These are phyloP conservation scores for Kalmusia sp. DNA, from an alignment of 2,329 filamentous ascomycete species.

Conservation along the genomic window DNA sequence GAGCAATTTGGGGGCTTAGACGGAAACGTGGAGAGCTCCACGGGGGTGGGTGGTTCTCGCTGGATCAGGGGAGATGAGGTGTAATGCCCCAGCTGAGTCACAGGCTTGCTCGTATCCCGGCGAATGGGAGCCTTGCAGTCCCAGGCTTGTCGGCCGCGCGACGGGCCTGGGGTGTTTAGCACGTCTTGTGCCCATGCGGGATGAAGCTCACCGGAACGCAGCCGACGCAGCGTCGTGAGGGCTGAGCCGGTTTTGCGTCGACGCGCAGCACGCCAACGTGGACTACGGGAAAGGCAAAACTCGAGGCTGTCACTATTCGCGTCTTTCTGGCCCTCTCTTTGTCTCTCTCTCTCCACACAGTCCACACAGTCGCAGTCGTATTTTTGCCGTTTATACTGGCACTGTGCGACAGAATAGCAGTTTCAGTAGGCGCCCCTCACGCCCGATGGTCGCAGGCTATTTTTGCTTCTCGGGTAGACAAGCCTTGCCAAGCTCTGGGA, in stretches of 20 bases:
- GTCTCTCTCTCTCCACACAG: too few species aligned
- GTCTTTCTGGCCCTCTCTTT: not conserved
- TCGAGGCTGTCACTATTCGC: not conserved
- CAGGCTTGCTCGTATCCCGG: constrained; percentile 32
- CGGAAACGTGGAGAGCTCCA: constrained; percentile 30
- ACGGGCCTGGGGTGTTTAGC: constrained; percentile 21
- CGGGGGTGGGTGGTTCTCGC: constrained; percentile 24
- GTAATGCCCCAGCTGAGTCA: constrained; percentile 39
- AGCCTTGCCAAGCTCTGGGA: constrained; percentile 35
- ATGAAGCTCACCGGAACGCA: constrained; percentile 37
- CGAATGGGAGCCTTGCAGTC: constrained; percentile 26
- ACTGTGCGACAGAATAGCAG: constrained; percentile 20
- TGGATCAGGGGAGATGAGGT: constrained; percentile 34
- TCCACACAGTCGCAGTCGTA: not conserved
- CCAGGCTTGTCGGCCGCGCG: constrained; percentile 16
- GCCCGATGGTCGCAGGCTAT: constrained; percentile 31
- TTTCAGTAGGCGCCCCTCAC: constrained; percentile 26
- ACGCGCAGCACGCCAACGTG: constrained; percentile 26
- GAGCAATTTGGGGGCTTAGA: constrained; percentile 41
- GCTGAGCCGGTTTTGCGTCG: constrained; percentile 32
- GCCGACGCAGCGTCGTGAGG: constrained; percentile 24
- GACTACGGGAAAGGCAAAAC: constrained; percentile 20
- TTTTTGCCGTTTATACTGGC: not conserved
- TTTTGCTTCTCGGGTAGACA: constrained; percentile 32
- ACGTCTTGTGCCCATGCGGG: constrained; percentile 11